These are phyloP conservation scores for Exophiala sideris DNA, from an alignment of 2,329 filamentous ascomycete species.

Conservation along the genomic window DNA sequence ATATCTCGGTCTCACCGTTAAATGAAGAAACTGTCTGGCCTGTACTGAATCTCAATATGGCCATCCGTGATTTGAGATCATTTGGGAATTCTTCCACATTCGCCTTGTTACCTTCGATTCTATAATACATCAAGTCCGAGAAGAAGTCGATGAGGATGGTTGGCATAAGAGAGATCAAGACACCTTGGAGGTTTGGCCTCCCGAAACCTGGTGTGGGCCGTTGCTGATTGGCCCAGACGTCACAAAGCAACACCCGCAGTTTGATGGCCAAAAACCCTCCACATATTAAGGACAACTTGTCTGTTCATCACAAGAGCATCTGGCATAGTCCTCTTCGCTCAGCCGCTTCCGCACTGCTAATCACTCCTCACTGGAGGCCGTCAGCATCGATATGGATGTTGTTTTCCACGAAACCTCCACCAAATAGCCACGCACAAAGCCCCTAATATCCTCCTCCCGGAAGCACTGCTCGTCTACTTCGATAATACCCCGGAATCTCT, in stretches of 20 bases:
- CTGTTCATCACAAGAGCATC: constrained; percentile 8
- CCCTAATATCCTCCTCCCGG: constrained; percentile 8
- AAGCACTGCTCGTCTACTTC: constrained; percentile 7
- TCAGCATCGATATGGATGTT: constrained; percentile 11
- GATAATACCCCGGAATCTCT: neutral
- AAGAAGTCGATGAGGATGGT: too few species aligned
- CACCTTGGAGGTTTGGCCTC: too few species aligned
- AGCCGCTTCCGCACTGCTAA: neutral
- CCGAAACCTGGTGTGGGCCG: neutral
- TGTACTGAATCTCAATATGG: too few species aligned
- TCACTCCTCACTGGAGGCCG: neutral
- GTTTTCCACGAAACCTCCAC: constrained; percentile 2
- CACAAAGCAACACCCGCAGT: constrained; percentile 5
- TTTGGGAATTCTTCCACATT: too few species aligned
- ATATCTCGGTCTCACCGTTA: too few species aligned
- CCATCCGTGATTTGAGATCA: too few species aligned
- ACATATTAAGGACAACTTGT: constrained; percentile 20
- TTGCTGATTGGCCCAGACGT: constrained; percentile 14
- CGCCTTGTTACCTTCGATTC: too few species aligned
- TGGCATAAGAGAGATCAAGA: too few species aligned
- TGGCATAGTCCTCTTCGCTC: neutral
- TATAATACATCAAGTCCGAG: too few species aligned
- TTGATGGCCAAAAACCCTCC: constrained; percentile 10
- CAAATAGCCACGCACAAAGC: constrained; percentile 15
- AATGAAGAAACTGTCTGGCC: too few species aligned